Evolutionary conservation across 208 protist genomes (phyloP).

Genomic region (Leishmania braziliensis): DNA sequence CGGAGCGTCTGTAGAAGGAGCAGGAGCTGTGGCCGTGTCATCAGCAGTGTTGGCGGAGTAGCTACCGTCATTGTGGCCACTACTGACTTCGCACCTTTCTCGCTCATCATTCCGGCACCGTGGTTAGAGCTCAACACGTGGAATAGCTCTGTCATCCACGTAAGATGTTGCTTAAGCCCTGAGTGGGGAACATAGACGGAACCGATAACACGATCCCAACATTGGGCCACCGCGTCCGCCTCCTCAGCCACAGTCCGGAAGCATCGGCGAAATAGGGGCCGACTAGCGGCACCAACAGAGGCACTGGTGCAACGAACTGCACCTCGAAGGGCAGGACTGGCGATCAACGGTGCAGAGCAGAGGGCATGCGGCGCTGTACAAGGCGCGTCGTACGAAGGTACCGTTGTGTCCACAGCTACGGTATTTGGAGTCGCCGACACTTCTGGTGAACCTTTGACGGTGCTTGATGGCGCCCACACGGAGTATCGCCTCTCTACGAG

Average conservation of each 20-base stretch:
- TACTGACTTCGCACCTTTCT: conserved; percentile 13
- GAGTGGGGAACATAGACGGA: conserved; percentile 43
- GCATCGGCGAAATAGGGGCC: neutral
- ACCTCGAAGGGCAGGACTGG: neutral
- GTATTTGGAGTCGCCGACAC: neutral
- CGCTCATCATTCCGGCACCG: conserved; percentile 23
- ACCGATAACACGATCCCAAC: conserved; percentile 63
- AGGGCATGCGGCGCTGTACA: neutral
- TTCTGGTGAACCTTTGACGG: neutral
- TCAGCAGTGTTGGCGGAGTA: conserved; percentile 33
- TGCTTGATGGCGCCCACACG: conserved; percentile 4
- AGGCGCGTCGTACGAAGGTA: neutral
- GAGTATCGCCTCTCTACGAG: conserved; percentile 42
- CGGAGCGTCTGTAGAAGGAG: conserved; percentile 32
- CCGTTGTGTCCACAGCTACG: neutral
- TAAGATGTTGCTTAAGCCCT: conserved; percentile 32
- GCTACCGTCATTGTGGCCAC: conserved; percentile 33
- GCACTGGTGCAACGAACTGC: neutral
- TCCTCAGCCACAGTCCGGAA: conserved; percentile 15
- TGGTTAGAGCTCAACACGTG: conserved; percentile 58
- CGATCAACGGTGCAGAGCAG: neutral
- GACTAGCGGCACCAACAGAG: neutral
- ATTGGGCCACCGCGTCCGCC: conserved; percentile 28
- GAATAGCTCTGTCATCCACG: conserved; percentile 42
- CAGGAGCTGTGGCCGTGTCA: conserved; percentile 35